These are phyloP conservation scores for Sphagnum magellanicum DNA, from an alignment of 228 moss, liverwort and hornwort genomes.

Conservation along the genomic window DNA sequence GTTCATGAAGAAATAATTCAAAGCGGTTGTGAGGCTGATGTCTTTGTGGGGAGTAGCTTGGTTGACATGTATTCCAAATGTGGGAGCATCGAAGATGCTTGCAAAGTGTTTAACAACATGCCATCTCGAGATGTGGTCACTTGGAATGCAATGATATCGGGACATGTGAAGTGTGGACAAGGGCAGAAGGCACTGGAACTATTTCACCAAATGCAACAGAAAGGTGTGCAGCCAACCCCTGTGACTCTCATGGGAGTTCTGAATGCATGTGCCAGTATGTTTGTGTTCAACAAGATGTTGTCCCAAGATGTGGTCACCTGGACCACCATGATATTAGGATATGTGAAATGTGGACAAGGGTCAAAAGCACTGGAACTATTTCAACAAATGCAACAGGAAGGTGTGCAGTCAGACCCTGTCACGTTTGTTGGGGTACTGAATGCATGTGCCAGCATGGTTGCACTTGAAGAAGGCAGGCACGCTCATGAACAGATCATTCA, in stretches of 20 bases:
- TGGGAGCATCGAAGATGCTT: conserved; percentile 26
- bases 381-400: conserved; percentile 26
- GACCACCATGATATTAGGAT: conserved; percentile 39
- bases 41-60: conserved; percentile 35
- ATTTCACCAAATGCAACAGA: conserved; percentile 18
- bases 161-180: conserved; percentile 17
- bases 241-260: conserved; percentile 43
- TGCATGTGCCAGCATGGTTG: conserved; percentile 24
- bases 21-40: conserved; percentile 22
- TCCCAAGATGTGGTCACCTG: conserved; percentile 33
- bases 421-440: conserved; percentile 42
- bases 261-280: conserved; percentile 15
- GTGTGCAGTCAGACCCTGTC: conserved; percentile 14
- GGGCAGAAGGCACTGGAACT: conserved; percentile 21
- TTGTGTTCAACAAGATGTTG: conserved; percentile 14
- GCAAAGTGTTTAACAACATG: conserved; percentile 26
- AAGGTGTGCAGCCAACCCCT: conserved; percentile 23
- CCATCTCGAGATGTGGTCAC: conserved; percentile 33
- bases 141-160: conserved; percentile 37
- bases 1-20: conserved; percentile 27
- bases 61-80: conserved; percentile 55
- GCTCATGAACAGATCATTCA: conserved; percentile 16
- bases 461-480: conserved; percentile 20
- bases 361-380: conserved; percentile 31
- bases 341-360: conserved; percentile 23